Base-by-base conservation (phyloP, 345 rosid species). In the Citrus medica region DNA sequence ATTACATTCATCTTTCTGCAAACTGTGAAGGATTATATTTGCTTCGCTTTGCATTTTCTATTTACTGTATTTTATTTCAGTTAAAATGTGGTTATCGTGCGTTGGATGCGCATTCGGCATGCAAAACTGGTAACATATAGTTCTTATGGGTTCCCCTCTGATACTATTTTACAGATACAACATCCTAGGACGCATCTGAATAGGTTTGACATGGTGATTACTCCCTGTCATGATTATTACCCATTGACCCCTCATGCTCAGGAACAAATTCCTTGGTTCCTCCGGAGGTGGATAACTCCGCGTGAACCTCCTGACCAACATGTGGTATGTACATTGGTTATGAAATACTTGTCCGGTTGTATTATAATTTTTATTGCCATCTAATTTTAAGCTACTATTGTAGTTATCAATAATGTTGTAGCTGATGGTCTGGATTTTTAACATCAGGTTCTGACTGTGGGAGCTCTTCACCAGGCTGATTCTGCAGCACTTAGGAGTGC, bases 211-310 rank as follows among this genome's bases (percentile, higher is more conserved):
- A 79, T 95, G 77, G 90, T 95, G 69, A 90, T 93, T 75, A 87
- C 98, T 83, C 99, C 99, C 68, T 84, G 71, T 48, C 99, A 95
- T 75, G 98, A 95, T 83, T 95, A 92, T 84, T 91, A 87, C 81
- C 91, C 92, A 22, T 81, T 90, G 89, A n/a, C 97, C 73, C 90
- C 95, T 75, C 89, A 92, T 65, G 97, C 85, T 58, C 89, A 84
- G 80, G 83, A 77, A 78, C 90, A 91, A 79, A 83, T 91, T 80
- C 95, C 98, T 80, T 83, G 89, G 87, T 87, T 90, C 88, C 86
- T 94, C 21, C 81, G 81, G 78, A 89, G 89, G 80, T 94, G 94
- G 96, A 86, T 92, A 73, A 92, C 95, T 80, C 97, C 97, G 55
- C 82, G 83, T 72, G 90, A 89, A 73, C 94, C 90, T 78, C 97